phyloP scores from a whole-genome alignment of 2,329 filamentous ascomycete genomes.

The Colletotrichum tropicicola region DNA sequence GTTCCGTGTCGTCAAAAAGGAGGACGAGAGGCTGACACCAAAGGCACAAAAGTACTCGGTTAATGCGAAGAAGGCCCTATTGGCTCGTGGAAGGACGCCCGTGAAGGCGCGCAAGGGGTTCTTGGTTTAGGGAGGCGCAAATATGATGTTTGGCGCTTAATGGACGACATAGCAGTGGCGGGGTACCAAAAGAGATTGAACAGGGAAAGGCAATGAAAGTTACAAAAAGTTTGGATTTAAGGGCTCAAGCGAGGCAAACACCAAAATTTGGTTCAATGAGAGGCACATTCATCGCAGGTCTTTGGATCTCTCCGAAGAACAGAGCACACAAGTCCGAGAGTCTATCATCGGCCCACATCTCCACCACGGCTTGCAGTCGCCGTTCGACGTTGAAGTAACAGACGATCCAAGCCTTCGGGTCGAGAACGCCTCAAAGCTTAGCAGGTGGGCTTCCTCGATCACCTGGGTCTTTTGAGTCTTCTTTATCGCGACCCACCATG shows the following conservation, averaged over 20 bases:
- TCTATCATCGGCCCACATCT: neutral
- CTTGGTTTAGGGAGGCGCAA: constrained; percentile 40
- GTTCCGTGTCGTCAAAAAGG: constrained; percentile 57
- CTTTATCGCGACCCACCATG: neutral
- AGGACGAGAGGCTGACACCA: constrained; percentile 59
- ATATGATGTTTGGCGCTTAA: neutral
- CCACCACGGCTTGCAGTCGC: neutral
- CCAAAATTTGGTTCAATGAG: neutral
- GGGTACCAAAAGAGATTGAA: neutral
- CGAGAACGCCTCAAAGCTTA: constrained; percentile 11
- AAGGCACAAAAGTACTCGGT: constrained; percentile 52
- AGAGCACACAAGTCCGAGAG: neutral
- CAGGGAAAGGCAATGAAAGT: neutral
- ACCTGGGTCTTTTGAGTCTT: neutral
- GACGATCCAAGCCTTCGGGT: neutral
- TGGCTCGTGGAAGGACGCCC: constrained; percentile 52
- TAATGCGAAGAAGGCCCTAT: constrained; percentile 52
- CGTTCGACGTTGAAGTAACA: neutral
- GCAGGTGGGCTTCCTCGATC: neutral
- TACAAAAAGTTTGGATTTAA: constrained; percentile 22
- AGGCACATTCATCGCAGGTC: neutral
- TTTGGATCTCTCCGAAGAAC: neutral
- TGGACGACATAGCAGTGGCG: neutral
- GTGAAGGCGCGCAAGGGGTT: constrained; percentile 53
- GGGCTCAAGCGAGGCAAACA: constrained; percentile 5